Conservation (phyloP, 2,329 filamentous ascomycete genomes). For the Fusarium xylarioides region DNA sequence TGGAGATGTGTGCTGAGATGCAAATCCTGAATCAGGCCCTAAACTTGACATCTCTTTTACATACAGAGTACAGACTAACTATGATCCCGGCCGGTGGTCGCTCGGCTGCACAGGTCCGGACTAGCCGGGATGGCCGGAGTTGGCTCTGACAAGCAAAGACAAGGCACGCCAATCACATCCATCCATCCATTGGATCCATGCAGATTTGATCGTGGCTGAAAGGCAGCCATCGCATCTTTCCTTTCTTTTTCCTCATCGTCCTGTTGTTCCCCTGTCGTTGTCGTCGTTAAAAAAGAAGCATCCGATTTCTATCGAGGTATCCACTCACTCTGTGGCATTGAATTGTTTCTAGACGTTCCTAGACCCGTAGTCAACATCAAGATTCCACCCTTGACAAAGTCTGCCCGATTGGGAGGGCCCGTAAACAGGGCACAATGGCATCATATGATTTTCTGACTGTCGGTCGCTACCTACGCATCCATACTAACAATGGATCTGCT, state of each 20-base stretch:
- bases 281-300: constrained; percentile 7
- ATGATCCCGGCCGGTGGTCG: constrained; percentile 25
- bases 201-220: constrained; percentile 17
- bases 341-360: constrained; percentile 29
- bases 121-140: constrained; percentile 16
- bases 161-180: neutral
- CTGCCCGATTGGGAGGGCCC: constrained; percentile 35
- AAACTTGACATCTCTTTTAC: constrained; percentile 3
- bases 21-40: no score
- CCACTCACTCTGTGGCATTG: constrained; percentile 12
- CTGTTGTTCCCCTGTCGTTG: constrained; percentile 7
- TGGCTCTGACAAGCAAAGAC: neutral
- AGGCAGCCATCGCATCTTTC: neutral
- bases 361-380: constrained; percentile 11
- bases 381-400: constrained; percentile 19
- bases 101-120: constrained; percentile 33
- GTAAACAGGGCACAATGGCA: constrained; percentile 35
- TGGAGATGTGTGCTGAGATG: no score
- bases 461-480: neutral
- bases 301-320: constrained; percentile 11
- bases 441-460: constrained; percentile 39
- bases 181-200: neutral
- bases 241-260: constrained; percentile 13
- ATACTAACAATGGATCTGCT: neutral
- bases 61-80: constrained; percentile 1